A percentile compares a stretch with the other conserved stretches of the same genome.
Conservation (phyloP, 176 grass and related monocot genomes). For the Themeda triandra region DNA sequence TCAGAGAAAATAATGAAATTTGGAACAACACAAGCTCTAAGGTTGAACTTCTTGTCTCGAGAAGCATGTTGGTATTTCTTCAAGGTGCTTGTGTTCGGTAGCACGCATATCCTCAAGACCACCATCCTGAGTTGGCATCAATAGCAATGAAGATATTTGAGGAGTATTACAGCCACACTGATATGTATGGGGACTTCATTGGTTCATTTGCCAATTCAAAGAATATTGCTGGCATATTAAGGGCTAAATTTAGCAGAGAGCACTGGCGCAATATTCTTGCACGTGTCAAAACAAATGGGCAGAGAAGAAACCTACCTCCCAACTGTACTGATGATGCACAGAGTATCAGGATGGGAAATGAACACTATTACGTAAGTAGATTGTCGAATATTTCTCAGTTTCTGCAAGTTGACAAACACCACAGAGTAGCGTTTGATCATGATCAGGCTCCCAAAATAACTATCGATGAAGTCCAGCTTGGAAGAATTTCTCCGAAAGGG, state of each 20-base stretch:
- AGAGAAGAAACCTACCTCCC: background rate
- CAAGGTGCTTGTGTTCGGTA: constrained; percentile 22
- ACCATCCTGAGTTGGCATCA: background rate
- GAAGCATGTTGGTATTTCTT: constrained; percentile 19
- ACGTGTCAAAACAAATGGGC: background rate
- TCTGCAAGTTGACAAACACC: background rate
- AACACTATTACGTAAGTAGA: too few relatives aligned
- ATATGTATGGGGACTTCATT: background rate
- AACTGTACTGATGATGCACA: background rate
- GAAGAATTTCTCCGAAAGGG: background rate
- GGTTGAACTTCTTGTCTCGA: background rate
- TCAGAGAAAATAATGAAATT: background rate
- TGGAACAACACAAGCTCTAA: background rate
- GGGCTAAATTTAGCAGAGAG: background rate
- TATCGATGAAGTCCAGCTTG: background rate
- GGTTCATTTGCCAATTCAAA: background rate
- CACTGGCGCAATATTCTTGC: background rate
- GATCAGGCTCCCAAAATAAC: background rate
- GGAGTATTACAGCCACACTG: background rate
- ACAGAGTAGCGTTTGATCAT: background rate
- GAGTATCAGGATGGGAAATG: background rate
- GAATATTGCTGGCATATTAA: background rate
- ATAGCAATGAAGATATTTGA: constrained; percentile 4
- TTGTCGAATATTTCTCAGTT: background rate
- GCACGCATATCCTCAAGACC: background rate